Evolutionary conservation across 345 rosid species (phyloP).

Genomic region (Eucalyptus grandis): DNA sequence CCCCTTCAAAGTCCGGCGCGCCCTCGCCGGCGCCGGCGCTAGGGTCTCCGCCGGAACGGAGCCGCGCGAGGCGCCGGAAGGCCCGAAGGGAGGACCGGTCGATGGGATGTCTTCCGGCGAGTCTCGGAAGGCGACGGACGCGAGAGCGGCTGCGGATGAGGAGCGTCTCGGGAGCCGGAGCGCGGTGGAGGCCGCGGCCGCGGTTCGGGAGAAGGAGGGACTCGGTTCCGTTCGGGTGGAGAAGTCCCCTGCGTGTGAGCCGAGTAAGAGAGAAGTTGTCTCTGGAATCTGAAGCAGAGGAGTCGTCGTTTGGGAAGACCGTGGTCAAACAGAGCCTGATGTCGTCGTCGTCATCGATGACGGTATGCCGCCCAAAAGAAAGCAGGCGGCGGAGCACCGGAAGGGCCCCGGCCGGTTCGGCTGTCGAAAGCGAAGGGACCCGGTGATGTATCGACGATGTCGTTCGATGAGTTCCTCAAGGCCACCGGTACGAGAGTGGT

Average conservation of each 20-base stretch:
- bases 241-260: neutral
- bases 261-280: neutral
- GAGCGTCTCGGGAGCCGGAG: neutral
- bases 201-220: neutral
- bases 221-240: neutral
- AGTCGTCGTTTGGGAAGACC: neutral
- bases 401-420: neutral
- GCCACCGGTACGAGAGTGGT: neutral
- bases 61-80: neutral
- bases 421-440: neutral
- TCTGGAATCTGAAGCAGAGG: neutral
- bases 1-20: neutral
- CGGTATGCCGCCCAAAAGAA: neutral
- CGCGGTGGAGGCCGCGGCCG: neutral
- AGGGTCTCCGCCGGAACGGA: constrained; percentile 13
- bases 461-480: constrained; percentile 7
- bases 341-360: neutral
- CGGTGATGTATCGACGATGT: neutral
- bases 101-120: neutral
- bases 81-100: neutral
- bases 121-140: neutral
- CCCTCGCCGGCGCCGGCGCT: constrained; percentile 16
- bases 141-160: neutral
- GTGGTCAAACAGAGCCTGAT: neutral
- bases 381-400: neutral